A percentile compares a stretch with the other conserved stretches of the same genome.
These are phyloP conservation scores for Lanmaoa rubissima DNA, from an alignment of 768 basidiomycete genomes.

Conservation along the genomic window DNA sequence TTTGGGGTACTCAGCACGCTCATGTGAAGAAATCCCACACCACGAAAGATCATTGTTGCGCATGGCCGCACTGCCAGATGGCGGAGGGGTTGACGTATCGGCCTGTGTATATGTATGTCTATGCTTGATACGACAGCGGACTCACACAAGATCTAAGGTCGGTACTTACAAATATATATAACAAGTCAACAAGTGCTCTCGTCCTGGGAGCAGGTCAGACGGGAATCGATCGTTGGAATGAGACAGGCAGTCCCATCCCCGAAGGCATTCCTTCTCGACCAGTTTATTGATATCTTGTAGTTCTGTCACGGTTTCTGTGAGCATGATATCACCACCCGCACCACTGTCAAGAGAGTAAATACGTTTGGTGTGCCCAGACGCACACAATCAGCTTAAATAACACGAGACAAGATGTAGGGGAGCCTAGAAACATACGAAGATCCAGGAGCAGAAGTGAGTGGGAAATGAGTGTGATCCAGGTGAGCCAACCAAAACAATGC, in stretches of 20 bases:
- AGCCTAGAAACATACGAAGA: neutral
- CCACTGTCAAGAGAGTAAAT: neutral
- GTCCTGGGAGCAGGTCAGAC: no score
- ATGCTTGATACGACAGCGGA: neutral
- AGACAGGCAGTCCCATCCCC: no score
- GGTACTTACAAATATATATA: no score
- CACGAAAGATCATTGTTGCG: neutral
- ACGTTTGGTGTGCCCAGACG: neutral
- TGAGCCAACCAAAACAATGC: neutral
- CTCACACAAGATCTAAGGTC: no score
- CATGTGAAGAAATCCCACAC: neutral
- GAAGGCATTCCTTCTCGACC: neutral
- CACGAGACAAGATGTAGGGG: neutral
- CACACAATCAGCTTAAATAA: neutral
- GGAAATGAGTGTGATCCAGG: neutral
- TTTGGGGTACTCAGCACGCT: neutral
- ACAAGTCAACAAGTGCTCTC: no score
- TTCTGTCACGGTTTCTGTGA: neutral
- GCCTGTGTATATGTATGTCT: neutral
- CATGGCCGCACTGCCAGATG: neutral
- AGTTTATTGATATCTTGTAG: no score
- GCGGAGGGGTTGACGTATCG: neutral
- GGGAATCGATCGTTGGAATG: no score
- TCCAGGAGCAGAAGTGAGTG: neutral
- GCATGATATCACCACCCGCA: no score